These are phyloP conservation scores for Orbilia brochopaga DNA, from an alignment of 2,329 filamentous ascomycete genomes.

Conservation along the genomic window DNA sequence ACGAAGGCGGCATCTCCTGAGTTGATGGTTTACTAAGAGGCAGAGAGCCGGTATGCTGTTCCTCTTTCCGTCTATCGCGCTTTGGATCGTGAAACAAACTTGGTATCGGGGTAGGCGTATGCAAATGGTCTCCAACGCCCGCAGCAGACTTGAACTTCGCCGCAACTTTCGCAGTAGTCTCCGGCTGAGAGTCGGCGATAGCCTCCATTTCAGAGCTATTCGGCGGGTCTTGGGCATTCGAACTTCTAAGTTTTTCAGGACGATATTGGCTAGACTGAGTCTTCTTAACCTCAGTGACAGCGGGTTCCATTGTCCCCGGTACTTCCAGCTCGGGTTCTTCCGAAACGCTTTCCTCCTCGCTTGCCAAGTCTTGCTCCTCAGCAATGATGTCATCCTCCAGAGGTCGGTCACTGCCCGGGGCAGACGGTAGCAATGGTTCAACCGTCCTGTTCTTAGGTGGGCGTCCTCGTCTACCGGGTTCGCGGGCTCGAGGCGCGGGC, in stretches of 20 bases:
- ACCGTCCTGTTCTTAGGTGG: slow-evolving; percentile 20
- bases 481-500: slow-evolving; percentile 3
- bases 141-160: slow-evolving; percentile 1
- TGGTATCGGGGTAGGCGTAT: not conserved
- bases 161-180: slow-evolving; percentile 11
- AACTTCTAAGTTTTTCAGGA: not conserved
- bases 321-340: slow-evolving; percentile 30
- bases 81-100: not conserved
- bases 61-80: not conserved
- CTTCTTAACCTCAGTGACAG: slow-evolving; percentile 31
- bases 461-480: slow-evolving; percentile 16
- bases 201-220: slow-evolving; percentile 21
- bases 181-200: slow-evolving; percentile 24
- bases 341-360: not conserved
- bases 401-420: slow-evolving; percentile 1
- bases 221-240: not conserved
- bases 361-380: not conserved
- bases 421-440: slow-evolving; percentile 24
- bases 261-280: slow-evolving; percentile 32
- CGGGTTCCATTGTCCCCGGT: slow-evolving; percentile 30
- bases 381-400: not conserved
- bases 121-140: too few species aligned
- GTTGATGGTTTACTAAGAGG: not conserved
- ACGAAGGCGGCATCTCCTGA: slow-evolving; percentile 20
- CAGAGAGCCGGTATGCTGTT: not conserved